Evolutionary conservation across 495 filamentous ascomycete species (phyloP).

Genomic region (Talaromyces borbonicus): DNA sequence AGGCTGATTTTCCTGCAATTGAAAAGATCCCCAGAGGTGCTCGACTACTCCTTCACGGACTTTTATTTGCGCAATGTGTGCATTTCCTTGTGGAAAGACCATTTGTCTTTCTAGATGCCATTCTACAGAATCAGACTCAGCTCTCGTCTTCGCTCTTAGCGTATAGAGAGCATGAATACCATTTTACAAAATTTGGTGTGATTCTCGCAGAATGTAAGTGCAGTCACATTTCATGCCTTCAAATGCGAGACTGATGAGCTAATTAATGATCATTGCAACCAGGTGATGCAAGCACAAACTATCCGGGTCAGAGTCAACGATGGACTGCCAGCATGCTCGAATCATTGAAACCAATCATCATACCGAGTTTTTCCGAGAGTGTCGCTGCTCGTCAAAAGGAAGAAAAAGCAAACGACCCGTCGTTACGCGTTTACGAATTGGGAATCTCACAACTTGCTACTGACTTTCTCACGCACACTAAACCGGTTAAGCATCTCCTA

Average conservation of each 20-base stretch:
- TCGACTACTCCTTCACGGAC: background rate
- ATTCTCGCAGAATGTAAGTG: background rate
- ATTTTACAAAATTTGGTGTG: background rate
- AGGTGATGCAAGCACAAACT: background rate
- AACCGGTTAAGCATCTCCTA: background rate
- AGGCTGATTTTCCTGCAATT: background rate
- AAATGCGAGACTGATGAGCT: no score
- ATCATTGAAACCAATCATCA: background rate
- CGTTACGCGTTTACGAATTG: background rate
- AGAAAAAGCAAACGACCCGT: background rate
- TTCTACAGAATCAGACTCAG: background rate
- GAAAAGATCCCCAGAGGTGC: background rate
- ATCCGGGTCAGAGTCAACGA: background rate
- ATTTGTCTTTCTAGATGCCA: background rate
- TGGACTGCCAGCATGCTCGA: background rate
- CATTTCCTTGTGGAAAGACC: background rate
- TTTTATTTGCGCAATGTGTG: background rate
- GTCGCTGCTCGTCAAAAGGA: background rate
- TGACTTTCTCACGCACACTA: background rate
- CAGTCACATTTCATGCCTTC: no score
- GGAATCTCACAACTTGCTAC: background rate
- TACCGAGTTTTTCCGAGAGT: background rate
- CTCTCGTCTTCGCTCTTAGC: background rate
- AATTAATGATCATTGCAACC: background rate
- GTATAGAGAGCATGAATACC: background rate